Percentiles rank a stretch among this genome's conserved stretches.
Evolutionary conservation across 139 green algal species (phyloP).

Genomic region (Micractinium conductrix): DNA sequence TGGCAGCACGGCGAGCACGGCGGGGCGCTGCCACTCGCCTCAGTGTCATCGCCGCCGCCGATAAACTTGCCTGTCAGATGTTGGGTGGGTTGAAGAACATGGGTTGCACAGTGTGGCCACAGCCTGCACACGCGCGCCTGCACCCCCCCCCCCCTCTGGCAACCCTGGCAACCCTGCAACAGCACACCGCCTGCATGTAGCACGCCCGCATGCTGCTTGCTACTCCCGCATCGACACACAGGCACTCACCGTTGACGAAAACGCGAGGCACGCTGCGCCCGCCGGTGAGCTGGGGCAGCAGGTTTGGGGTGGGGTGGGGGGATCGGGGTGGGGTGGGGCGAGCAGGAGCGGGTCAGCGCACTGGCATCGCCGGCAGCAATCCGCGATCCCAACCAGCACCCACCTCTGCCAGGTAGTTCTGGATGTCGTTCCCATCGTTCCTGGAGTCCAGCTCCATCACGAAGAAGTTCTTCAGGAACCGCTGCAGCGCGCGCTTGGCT

Average conservation of each 20-base stretch:
- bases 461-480: conserved; percentile 36
- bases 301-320: background rate
- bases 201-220: no score
- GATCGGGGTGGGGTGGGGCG: background rate
- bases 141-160: no score
- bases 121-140: no score
- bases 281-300: conserved; percentile 11
- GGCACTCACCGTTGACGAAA: conserved; percentile 47
- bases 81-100: no score
- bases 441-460: conserved; percentile 50
- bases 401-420: background rate
- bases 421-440: conserved; percentile 14
- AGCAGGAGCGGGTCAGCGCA: no score
- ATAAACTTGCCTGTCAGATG: conserved; percentile 46
- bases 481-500: conserved; percentile 49
- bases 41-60: conserved; percentile 52
- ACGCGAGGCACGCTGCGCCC: conserved; percentile 43
- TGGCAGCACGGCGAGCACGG: background rate
- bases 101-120: no score
- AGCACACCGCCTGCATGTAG: no score
- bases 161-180: no score
- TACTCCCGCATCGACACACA: no score
- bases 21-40: conserved; percentile 7
- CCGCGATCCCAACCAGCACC: background rate
- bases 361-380: background rate